Percentiles rank a stretch among this genome's conserved stretches.
Evolutionary conservation across 2,329 filamentous ascomycete species (phyloP).

Genomic region (Ceratocystiopsis brevicomis): DNA sequence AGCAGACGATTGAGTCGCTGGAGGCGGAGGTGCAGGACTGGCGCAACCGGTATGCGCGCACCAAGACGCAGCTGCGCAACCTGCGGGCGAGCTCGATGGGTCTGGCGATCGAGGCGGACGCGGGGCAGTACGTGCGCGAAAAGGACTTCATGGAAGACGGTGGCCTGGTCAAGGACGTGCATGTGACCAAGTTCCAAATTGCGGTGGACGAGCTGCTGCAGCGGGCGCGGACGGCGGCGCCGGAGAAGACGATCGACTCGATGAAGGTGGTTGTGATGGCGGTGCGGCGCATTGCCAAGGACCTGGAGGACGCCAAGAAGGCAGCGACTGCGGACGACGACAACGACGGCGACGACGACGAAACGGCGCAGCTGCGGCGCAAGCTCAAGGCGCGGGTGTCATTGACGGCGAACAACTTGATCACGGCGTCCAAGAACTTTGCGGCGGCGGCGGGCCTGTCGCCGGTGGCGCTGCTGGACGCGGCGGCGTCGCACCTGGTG

Average conservation of each 20-base stretch:
- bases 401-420: conserved; percentile 87
- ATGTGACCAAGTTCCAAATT: conserved; percentile 89
- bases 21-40: conserved; percentile 75
- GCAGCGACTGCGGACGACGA: conserved; percentile 15
- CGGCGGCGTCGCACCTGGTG: conserved; percentile 77
- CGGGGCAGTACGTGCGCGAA: conserved; percentile 46
- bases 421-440: conserved; percentile 88
- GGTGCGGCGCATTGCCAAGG: conserved; percentile 69
- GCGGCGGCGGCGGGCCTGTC: conserved; percentile 65
- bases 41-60: conserved; percentile 73
- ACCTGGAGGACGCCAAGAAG: conserved; percentile 39
- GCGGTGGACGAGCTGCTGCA: conserved; percentile 80
- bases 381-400: conserved; percentile 70
- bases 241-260: conserved; percentile 57
- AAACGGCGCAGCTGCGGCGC: conserved; percentile 35
- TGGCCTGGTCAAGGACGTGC: conserved; percentile 73
- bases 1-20: conserved; percentile 53
- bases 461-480: conserved; percentile 83
- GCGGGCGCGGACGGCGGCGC: conserved; percentile 52
- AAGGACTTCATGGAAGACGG: conserved; percentile 48
- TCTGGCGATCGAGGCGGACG: conserved; percentile 48
- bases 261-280: conserved; percentile 75
- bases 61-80: conserved; percentile 71
- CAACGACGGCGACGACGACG: conserved; percentile 25
- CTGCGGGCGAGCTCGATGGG: conserved; percentile 67